phyloP scores from a whole-genome alignment of 129 eudicot species.

The Rutidosis leptorrhynchoides region DNA sequence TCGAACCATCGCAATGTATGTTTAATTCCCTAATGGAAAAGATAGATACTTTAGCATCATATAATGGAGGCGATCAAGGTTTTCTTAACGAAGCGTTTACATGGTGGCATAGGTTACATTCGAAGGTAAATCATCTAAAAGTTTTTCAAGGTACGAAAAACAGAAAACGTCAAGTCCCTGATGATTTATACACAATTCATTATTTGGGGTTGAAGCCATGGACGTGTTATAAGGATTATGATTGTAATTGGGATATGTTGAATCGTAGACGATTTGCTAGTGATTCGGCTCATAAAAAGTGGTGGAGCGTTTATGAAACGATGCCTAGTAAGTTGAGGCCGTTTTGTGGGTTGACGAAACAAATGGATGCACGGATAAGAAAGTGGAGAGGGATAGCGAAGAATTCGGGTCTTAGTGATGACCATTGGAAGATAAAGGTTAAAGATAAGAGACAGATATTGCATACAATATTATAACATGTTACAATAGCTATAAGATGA shows the following conservation, averaged over 20 bases:
- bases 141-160: conserved; percentile 11
- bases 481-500: too few species aligned
- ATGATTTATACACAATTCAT: conserved; percentile 44
- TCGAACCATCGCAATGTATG: conserved; percentile 74
- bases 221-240: conserved; percentile 69
- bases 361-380: conserved; percentile 37
- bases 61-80: conserved; percentile 91
- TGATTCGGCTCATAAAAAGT: conserved; percentile 50
- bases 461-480: too few species aligned
- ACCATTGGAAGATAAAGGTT: conserved; percentile 63
- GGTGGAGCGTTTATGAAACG: conserved; percentile 66
- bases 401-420: conserved; percentile 34
- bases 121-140: conserved; percentile 48
- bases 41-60: conserved; percentile 37
- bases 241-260: conserved; percentile 71
- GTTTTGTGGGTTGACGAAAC: conserved; percentile 44
- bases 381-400: conserved; percentile 47
- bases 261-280: conserved; percentile 46
- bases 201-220: conserved; percentile 81
- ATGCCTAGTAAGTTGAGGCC: conserved; percentile 47
- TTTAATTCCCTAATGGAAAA: conserved; percentile 51
- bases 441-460: conserved; percentile 59
- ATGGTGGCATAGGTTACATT: conserved; percentile 80
- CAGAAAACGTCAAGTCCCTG: conserved; percentile 22
- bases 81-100: conserved; percentile 64